Evolutionary conservation across 768 basidiomycete species (phyloP).

Genomic region (Flagelloscypha sp.): DNA sequence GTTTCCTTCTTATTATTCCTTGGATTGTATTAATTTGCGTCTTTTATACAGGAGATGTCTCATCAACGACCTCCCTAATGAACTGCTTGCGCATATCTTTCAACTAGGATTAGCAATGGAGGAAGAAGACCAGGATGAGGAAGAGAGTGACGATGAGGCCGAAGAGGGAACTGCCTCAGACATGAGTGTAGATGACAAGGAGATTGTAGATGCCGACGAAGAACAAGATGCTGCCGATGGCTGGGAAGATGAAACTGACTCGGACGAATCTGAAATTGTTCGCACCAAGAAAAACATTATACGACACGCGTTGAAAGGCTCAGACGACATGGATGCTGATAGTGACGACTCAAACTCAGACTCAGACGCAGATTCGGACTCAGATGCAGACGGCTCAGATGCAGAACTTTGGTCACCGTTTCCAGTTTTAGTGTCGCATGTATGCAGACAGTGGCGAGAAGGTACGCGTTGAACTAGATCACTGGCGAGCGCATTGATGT

Average conservation of each 20-base stretch:
- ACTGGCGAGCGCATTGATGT: no score
- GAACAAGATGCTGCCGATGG: constrained; percentile 24
- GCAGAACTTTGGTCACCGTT: constrained; percentile 23
- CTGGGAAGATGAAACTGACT: constrained; percentile 17
- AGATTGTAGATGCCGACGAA: constrained; percentile 10
- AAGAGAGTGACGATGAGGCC: constrained; percentile 24
- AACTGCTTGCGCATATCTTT: constrained; percentile 51
- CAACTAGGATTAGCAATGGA: constrained; percentile 32
- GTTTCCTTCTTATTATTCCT: no score
- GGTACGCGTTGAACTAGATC: no score
- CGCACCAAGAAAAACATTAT: constrained; percentile 12
- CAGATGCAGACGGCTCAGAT: constrained; percentile 11
- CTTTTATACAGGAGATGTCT: constrained; percentile 38
- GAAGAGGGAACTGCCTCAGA: constrained; percentile 24
- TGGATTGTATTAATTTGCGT: no score
- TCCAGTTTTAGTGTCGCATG: constrained; percentile 50
- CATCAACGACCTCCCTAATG: constrained; percentile 46
- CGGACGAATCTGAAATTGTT: constrained; percentile 6
- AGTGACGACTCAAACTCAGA: constrained; percentile 14
- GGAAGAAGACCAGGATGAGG: constrained; percentile 24
- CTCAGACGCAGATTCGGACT: constrained; percentile 10
- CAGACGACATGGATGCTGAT: constrained; percentile 17
- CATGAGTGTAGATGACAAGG: constrained; percentile 6
- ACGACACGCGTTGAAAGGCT: constrained; percentile 15
- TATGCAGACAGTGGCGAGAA: constrained; percentile 53